Base-by-base conservation (phyloP, 2,329 filamentous ascomycete species). In the Trichoderma endophyticum region DNA sequence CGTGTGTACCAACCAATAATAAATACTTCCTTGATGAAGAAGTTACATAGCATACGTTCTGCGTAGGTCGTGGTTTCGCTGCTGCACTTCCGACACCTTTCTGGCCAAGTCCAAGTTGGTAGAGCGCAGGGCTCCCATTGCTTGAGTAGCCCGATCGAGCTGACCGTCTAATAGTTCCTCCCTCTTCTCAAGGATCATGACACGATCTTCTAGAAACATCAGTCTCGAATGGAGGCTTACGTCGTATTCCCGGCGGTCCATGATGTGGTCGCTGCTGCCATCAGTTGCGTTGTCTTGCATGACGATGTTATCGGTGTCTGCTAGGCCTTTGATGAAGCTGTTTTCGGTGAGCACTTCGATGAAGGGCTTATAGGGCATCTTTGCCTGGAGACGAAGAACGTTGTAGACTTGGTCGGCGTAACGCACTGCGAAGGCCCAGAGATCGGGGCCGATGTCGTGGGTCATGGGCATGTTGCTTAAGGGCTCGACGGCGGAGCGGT, bases 11-110 rank as follows among this genome's bases (percentile, higher is more conserved):
- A 24, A 30, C 18, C 24, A 4, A n/a, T 51, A n/a, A 54, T 18
- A 21, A 12, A 15, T 30, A 24, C 7, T 43, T 3, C 21, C 21
- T 3, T 43, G 21, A 18, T 48, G 15, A 21, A 32, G 15, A n/a
- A 15, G 59, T 57, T 66, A 71, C 54, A 56, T 28, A n/a, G 51
- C 61, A 48, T 57, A 71, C 11, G 61, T 60, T 36, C 69, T 66
- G 30, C 48, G 64, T 15, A 59, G 51, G 15, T 71, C 69, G 28
- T 71, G 69, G n/a, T 64, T 59, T 65, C 69, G 69, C 26, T 66
- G 69, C 54, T 71, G 69, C 36, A 71, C 60, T 26, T 71, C 69
- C 11, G 69, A 71, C 14, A 71, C 69, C 36, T 71, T 71, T 26
- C 54, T 71, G 32, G 69, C 69, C 14, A 71, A 39, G 18, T 71